These are phyloP conservation scores for Arthrobotrys megalospora DNA, from an alignment of 2,329 filamentous ascomycete species.

Conservation along the genomic window DNA sequence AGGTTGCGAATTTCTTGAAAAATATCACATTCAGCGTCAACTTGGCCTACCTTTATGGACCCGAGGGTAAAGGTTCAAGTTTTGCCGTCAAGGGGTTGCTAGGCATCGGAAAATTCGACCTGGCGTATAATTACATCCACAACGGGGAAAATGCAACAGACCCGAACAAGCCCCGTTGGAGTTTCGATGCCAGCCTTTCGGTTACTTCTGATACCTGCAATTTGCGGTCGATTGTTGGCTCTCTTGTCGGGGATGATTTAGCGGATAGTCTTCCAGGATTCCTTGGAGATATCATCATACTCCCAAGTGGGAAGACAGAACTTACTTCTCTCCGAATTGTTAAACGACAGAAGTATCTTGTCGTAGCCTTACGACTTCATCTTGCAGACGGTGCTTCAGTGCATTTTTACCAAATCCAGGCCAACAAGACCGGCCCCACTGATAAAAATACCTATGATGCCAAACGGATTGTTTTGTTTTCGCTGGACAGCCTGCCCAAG, in stretches of 20 bases:
- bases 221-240: slow-evolving; percentile 37
- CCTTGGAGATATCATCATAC: slow-evolving; percentile 54
- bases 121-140: slow-evolving; percentile 62
- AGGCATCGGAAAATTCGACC: slow-evolving; percentile 59
- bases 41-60: slow-evolving; percentile 19
- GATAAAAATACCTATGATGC: slow-evolving; percentile 2
- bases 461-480: slow-evolving; percentile 12
- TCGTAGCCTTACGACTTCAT: slow-evolving; percentile 14
- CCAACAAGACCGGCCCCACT: not conserved
- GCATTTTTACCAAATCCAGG: slow-evolving; percentile 23
- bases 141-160: slow-evolving; percentile 5
- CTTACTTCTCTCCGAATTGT: slow-evolving; percentile 27
- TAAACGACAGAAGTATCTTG: slow-evolving; percentile 20
- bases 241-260: slow-evolving; percentile 23
- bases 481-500: slow-evolving; percentile 13
- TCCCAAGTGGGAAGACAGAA: slow-evolving; percentile 25
- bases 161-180: slow-evolving; percentile 37
- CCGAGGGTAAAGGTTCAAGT: slow-evolving; percentile 24
- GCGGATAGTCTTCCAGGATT: slow-evolving; percentile 40
- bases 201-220: slow-evolving; percentile 24
- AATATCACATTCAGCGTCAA: slow-evolving; percentile 35
- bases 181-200: slow-evolving; percentile 43
- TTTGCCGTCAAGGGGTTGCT: slow-evolving; percentile 63
- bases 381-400: slow-evolving; percentile 24
- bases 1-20: slow-evolving; percentile 30